Base-by-base conservation (phyloP, 73 alveolate species). In the Symbiodinium natans region DNA sequence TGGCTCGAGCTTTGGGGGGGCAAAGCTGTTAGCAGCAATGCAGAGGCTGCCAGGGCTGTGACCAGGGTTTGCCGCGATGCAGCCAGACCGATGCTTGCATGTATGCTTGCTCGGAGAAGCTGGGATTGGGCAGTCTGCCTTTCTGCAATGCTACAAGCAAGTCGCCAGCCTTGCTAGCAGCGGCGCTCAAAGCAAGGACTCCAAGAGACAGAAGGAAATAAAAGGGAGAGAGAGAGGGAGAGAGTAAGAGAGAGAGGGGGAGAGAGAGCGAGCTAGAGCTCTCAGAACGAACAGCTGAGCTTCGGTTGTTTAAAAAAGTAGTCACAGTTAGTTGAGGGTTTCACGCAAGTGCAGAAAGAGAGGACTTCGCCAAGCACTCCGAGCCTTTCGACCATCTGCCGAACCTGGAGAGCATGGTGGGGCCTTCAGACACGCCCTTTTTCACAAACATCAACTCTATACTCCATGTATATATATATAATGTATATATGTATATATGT, bases 121-220 rank as follows among this genome's bases (percentile, higher is more conserved):
- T 36, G 97, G 97, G 89, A 90, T 90, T 15, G 97, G 97, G 41
- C 97, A 90, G 48, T 90, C 97, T 52, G 77, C 97, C 11, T 90
- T 90, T 33, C 77, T 90, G 56, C 83, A 73, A 41, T 90, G 89
- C 52, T 90, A 90, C 34, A 48, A 85, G 34, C 84, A 74, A 31
- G 42, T 33, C 43, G 41, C 41, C 9, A 74, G 41, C 84, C 31
- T 34, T 33, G 84, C 84, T 10, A 74, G 36, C 27, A 36, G 80
- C 27, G 80, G 36, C 1, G n/a, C n/a, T n/a, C n/a, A n/a, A n/a
- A 52, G 71, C 71, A 52, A 52, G 71, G 68, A 4, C n/a, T n/a
- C n/a, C n/a, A n/a, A n/a, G n/a, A n/a, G n/a, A n/a, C n/a, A n/a
- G n/a, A n/a, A n/a, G n/a, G n/a, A n/a, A n/a, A n/a, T n/a, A n/a